phyloP scores from a whole-genome alignment of 345 rosid genomes.

The Eucalyptus polybractea region DNA sequence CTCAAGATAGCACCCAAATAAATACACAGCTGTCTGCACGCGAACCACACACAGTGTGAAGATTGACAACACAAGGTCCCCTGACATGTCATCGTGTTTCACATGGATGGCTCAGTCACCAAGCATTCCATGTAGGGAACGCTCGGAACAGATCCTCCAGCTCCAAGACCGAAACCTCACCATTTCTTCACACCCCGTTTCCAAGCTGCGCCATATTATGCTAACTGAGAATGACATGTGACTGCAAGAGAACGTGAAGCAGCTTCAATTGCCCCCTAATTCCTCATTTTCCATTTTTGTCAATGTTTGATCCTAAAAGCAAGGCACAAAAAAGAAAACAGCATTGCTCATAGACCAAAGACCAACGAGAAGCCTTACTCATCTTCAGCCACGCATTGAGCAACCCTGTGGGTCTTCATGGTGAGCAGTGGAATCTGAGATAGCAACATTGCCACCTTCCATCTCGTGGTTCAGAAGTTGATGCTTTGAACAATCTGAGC shows the following conservation, averaged over 20 bases:
- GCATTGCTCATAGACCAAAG: neutral
- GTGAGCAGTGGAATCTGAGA: slow-evolving; percentile 1
- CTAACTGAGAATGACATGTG: neutral
- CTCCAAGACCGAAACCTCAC: neutral
- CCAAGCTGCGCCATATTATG: neutral
- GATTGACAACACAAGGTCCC: neutral
- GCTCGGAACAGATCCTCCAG: neutral
- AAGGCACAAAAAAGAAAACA: neutral
- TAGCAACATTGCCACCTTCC: slow-evolving; percentile 4
- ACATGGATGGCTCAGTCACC: neutral
- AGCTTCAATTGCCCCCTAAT: neutral
- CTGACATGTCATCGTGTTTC: neutral
- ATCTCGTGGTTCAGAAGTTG: slow-evolving; percentile 7
- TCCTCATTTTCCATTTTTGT: neutral
- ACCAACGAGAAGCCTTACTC: neutral
- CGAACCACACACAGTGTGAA: neutral
- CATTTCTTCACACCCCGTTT: neutral
- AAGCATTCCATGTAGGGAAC: neutral
- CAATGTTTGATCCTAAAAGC: neutral
- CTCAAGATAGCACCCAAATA: neutral
- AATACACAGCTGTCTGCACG: neutral
- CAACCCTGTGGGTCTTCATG: slow-evolving; percentile 1
- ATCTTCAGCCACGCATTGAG: slow-evolving; percentile 28
- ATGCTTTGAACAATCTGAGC: slow-evolving; percentile 48
- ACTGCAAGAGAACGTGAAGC: neutral